Base-by-base conservation (phyloP, 208 protist genomes). In the Trypanosoma rangeli region DNA sequence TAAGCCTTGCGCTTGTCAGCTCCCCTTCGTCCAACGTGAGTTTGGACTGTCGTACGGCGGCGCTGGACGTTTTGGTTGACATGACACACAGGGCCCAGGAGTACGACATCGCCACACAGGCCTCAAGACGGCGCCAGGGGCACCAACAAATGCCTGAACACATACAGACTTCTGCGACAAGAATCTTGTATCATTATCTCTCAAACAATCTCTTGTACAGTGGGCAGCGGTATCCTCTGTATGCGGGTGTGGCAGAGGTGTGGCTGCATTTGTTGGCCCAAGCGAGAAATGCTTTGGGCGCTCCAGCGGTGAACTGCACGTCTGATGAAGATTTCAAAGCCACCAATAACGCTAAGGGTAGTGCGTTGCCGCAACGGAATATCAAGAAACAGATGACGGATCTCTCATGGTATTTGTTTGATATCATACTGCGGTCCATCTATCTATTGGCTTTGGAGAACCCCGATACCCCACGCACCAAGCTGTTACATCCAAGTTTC, bases 331-430 rank as follows among this genome's bases (percentile, higher is more conserved):
- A n/a, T n/a, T n/a, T n/a, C n/a, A 42, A 24, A 63, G 39, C 29
- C n/a, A 20, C 56, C 9, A 69, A 64, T 37, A 26, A 61, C 22
- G 82, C 74, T 68, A 76, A 48, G 24, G 68, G 60, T 24, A 57
- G 53, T 22, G 26, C 42, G 33, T 26, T n/a, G 33, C 1, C 31
- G 5, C 13, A 3, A 31, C 84, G 85, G 50, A 92, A 83, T 67
- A 68, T 93, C 15, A 67, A 84, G 42, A 62, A 74, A 2, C 79
- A 93, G 62, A 92, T 95, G 84, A 73, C 76, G 20, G 82, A 91
- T 29, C 63, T 96, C 5, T 85, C 85, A 42, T 94, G 91, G 91
- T 92, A 93, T 57, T 74, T 96, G 37, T 94, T 93, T 64, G 91
- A 93, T 52, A 74, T 85, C 9, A 92, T 96, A 70, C 68, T 94